These are phyloP conservation scores for Straminergon stramineum DNA, from an alignment of 225 moss, liverwort and hornwort species.

Conservation along the genomic window DNA sequence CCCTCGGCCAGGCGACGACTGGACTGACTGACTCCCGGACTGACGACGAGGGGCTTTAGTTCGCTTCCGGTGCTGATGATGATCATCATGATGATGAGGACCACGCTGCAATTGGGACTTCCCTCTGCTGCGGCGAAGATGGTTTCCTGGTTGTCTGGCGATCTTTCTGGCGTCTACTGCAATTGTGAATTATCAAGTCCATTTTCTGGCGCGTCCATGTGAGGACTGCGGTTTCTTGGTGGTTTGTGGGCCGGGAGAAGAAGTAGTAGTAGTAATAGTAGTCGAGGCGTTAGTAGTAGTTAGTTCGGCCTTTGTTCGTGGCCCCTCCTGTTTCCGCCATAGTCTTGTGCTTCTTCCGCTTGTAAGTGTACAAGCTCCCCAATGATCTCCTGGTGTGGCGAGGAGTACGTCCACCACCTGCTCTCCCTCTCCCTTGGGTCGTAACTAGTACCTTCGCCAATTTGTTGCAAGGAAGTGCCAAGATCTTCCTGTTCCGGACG, in stretches of 20 bases:
- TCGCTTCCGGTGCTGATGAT: not conserved
- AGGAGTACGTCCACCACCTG: slow-evolving; percentile 16
- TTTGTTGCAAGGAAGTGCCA: slow-evolving; percentile 19
- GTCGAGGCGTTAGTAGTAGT: not conserved
- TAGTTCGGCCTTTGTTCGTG: not conserved
- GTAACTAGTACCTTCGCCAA: not conserved
- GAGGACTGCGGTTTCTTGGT: slow-evolving; percentile 1
- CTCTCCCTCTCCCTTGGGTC: not conserved
- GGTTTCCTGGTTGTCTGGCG: not conserved
- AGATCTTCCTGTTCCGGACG: slow-evolving; percentile 13
- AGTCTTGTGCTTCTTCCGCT: not conserved
- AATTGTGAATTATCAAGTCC: slow-evolving; percentile 4
- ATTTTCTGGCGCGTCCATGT: slow-evolving; percentile 1
- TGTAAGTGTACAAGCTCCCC: not conserved
- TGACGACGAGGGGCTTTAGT: not conserved
- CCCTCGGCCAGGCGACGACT: not conserved
- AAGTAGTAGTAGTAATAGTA: not conserved
- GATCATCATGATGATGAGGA: not conserved
- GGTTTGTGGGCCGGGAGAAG: not conserved
- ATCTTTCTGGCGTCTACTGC: slow-evolving; percentile 11
- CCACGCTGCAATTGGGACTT: not conserved
- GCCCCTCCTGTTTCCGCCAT: not conserved
- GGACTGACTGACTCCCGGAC: not conserved
- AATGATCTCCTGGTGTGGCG: not conserved
- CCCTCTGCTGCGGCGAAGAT: not conserved